Percentiles rank a stretch among this genome's conserved stretches.
Evolutionary conservation across 176 grass and related monocot genomes (phyloP).

Genomic region (Raddia distichophylla): DNA sequence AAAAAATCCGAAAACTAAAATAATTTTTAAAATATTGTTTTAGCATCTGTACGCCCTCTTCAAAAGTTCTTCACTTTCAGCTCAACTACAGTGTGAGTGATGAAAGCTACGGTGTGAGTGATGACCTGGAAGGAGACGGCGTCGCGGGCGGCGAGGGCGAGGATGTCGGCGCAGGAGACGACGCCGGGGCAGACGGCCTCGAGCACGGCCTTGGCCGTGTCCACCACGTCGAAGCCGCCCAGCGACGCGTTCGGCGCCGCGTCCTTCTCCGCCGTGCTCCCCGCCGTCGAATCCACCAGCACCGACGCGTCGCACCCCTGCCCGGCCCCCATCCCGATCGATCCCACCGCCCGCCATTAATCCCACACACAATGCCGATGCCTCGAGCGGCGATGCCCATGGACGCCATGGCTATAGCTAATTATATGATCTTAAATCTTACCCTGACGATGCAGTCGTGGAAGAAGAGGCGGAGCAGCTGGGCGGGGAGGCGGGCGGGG

Average conservation of each 20-base stretch:
- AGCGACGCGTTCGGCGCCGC: slow-evolving; percentile 57
- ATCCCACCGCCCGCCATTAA: too few species aligned
- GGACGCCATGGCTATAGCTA: too few species aligned
- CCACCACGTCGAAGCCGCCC: slow-evolving; percentile 74
- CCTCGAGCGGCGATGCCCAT: too few species aligned
- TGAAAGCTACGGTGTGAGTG: too few species aligned
- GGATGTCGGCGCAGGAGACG: slow-evolving; percentile 91
- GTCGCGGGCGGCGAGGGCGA: slow-evolving; percentile 76
- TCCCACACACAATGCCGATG: too few species aligned
- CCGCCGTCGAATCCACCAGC: slow-evolving; percentile 57
- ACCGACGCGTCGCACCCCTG: slow-evolving; percentile 91
- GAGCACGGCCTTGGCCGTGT: slow-evolving; percentile 65
- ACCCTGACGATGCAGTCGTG: slow-evolving; percentile 81
- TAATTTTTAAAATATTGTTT: too few species aligned
- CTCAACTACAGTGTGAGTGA: too few species aligned
- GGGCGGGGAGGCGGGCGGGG: slow-evolving; percentile 45
- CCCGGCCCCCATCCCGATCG: neutral
- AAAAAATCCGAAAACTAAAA: too few species aligned
- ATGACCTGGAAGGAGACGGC: slow-evolving; percentile 58
- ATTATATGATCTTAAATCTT: too few species aligned
- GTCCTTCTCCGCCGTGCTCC: slow-evolving; percentile 73
- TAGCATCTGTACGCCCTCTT: too few species aligned
- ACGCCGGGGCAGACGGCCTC: slow-evolving; percentile 80
- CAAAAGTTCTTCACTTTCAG: too few species aligned
- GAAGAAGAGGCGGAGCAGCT: slow-evolving; percentile 76